A percentile compares a stretch with the other conserved stretches of the same genome.
These are phyloP conservation scores for Terana coerulea DNA, from an alignment of 768 basidiomycete genomes.

Conservation along the genomic window DNA sequence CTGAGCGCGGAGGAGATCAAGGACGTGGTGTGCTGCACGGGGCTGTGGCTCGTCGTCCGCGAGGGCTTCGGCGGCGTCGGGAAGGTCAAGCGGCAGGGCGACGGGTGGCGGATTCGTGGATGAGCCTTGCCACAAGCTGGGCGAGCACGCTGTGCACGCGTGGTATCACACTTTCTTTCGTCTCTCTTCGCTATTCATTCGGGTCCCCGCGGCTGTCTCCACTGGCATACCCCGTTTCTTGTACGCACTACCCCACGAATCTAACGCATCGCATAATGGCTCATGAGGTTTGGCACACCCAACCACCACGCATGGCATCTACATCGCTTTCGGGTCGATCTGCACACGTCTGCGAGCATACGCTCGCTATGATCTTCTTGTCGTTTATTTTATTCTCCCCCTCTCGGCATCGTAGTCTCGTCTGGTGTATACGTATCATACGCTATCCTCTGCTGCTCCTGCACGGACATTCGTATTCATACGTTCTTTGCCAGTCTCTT, in stretches of 20 bases:
- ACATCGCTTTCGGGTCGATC: too few relatives aligned
- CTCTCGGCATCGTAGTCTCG: too few relatives aligned
- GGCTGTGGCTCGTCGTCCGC: conserved; percentile 86
- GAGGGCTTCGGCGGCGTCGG: conserved; percentile 93
- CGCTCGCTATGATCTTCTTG: too few relatives aligned
- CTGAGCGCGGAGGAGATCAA: conserved; percentile 92
- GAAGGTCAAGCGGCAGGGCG: conserved; percentile 70
- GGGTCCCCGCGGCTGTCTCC: neutral
- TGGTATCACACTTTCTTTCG: neutral
- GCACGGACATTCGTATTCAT: too few relatives aligned
- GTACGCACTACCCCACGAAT: neutral
- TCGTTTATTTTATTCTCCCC: too few relatives aligned
- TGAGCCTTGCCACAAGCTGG: conserved; percentile 24
- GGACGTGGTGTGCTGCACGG: conserved; percentile 84
- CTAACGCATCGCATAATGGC: too few relatives aligned
- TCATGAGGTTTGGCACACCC: too few relatives aligned
- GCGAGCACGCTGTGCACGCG: neutral
- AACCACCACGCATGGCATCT: too few relatives aligned
- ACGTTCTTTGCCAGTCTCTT: too few relatives aligned
- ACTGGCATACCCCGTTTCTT: neutral
- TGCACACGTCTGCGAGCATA: too few relatives aligned
- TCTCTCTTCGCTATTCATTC: neutral
- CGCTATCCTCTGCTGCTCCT: too few relatives aligned
- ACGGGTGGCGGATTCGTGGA: conserved; percentile 72
- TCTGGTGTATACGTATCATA: too few relatives aligned